Percentiles rank a stretch among this genome's conserved stretches.
Evolutionary conservation across 148 eudicot species (phyloP).

Genomic region (Cornus controversa): DNA sequence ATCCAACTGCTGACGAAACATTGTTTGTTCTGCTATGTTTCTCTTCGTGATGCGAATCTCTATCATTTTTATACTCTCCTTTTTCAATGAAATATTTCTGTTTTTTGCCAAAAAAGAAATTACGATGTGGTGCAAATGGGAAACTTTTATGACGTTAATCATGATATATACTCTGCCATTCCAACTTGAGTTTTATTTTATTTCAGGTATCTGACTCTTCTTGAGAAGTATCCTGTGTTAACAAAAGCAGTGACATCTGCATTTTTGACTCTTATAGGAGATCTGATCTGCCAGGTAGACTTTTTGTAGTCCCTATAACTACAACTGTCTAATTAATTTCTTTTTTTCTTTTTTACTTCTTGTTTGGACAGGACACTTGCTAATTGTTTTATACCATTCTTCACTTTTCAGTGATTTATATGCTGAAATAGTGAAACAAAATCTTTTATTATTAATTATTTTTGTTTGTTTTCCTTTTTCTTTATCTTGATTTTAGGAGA

Average conservation of each 20-base stretch:
- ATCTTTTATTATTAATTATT: no score
- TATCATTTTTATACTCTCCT: neutral
- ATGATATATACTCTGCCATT: neutral
- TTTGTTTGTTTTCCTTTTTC: no score
- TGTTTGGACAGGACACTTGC: neutral
- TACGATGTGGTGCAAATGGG: neutral
- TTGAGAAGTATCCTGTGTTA: constrained; percentile 65
- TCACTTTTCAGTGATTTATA: neutral
- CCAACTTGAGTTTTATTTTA: constrained; percentile 1
- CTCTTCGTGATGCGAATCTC: neutral
- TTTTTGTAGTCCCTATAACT: neutral
- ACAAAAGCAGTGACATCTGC: constrained; percentile 90
- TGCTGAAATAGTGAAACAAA: neutral
- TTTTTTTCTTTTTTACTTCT: neutral
- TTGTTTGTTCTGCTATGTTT: neutral
- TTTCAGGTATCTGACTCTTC: constrained; percentile 79
- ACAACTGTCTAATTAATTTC: neutral
- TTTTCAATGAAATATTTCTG: neutral
- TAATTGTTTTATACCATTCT: neutral
- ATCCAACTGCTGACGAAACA: neutral
- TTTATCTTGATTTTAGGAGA: neutral
- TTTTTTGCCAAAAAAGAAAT: neutral
- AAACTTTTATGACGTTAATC: neutral
- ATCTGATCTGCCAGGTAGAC: constrained; percentile 78
- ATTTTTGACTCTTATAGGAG: constrained; percentile 70